Evolutionary conservation across 1,284 basidiomycete genomes (phyloP).

Genomic region (Apiotrichum laibachii): DNA sequence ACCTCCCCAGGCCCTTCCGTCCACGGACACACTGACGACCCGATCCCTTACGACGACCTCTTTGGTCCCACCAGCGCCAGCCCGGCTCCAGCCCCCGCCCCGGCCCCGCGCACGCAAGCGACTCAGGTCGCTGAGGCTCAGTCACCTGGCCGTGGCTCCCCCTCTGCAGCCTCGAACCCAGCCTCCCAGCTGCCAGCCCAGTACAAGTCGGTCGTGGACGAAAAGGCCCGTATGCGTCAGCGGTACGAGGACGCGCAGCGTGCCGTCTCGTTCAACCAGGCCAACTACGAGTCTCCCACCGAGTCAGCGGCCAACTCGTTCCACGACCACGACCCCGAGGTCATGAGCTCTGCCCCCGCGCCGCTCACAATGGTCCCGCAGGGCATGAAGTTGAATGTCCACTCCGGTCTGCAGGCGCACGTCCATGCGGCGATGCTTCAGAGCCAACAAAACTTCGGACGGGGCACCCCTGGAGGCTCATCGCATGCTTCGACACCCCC

Average conservation of each 20-base stretch:
- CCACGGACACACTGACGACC: conserved; percentile 3
- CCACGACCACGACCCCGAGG: background rate
- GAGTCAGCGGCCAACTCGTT: background rate
- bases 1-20: background rate
- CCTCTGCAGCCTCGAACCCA: no score
- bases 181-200: no score
- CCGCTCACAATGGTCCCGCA: background rate
- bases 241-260: conserved; percentile 36
- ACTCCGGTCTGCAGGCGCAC: background rate
- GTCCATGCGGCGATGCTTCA: no score
- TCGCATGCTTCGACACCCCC: background rate
- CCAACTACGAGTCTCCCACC: background rate
- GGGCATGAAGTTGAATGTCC: background rate
- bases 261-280: background rate
- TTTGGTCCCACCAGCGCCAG: background rate
- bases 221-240: conserved; percentile 14
- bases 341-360: background rate
- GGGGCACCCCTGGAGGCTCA: background rate
- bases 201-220: background rate
- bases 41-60: conserved; percentile 20
- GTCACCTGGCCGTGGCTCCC: no score
- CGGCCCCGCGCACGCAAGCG: background rate
- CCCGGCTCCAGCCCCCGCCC: background rate
- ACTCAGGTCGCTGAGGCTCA: background rate
- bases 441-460: background rate